A percentile compares a stretch with the other conserved stretches of the same genome.
These are phyloP conservation scores for Schizosaccharomyces osmophilus DNA, from an alignment of 805 yeast species.

Conservation along the genomic window DNA sequence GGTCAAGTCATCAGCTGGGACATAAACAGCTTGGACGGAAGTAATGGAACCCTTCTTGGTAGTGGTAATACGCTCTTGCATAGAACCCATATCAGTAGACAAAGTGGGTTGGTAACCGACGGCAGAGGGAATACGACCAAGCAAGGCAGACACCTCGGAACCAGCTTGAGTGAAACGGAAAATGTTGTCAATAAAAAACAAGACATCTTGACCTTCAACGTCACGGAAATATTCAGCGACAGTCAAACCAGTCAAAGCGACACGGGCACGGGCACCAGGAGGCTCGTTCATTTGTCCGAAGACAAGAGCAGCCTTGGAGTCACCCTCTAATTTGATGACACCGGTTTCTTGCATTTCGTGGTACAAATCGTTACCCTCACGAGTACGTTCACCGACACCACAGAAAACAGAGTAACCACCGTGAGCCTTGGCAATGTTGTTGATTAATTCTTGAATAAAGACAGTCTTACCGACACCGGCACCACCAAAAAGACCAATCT, in stretches of 20 bases:
- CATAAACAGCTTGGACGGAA: slow-evolving; percentile 98
- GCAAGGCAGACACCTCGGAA: slow-evolving; percentile 97
- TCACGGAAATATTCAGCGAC: slow-evolving; percentile 99
- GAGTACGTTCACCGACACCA: slow-evolving; percentile 99
- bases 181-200: slow-evolving; percentile 97
- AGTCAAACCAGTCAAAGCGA: slow-evolving; percentile 97
- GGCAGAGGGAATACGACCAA: slow-evolving; percentile 99
- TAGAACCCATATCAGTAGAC: slow-evolving; percentile 99
- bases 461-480: slow-evolving; percentile 99
- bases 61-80: slow-evolving; percentile 99
- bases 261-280: slow-evolving; percentile 99
- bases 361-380: slow-evolving; percentile 99
- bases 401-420: slow-evolving; percentile 99
- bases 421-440: slow-evolving; percentile 99
- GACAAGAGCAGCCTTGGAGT: slow-evolving; percentile 95
- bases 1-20: slow-evolving; percentile 99
- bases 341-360: slow-evolving; percentile 99
- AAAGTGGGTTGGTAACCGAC: slow-evolving; percentile 99
- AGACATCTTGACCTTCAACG: slow-evolving; percentile 99
- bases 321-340: slow-evolving; percentile 98
- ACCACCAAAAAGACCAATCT: slow-evolving; percentile 99
- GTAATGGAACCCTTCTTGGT: slow-evolving; percentile 99
- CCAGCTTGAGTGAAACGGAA: slow-evolving; percentile 99
- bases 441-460: slow-evolving; percentile 95
- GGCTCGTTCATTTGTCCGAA: slow-evolving; percentile 99